A percentile compares a stretch with the other conserved stretches of the same genome.
phyloP scores from a whole-genome alignment of 768 basidiomycete species.

The Boletellus emodensis region DNA sequence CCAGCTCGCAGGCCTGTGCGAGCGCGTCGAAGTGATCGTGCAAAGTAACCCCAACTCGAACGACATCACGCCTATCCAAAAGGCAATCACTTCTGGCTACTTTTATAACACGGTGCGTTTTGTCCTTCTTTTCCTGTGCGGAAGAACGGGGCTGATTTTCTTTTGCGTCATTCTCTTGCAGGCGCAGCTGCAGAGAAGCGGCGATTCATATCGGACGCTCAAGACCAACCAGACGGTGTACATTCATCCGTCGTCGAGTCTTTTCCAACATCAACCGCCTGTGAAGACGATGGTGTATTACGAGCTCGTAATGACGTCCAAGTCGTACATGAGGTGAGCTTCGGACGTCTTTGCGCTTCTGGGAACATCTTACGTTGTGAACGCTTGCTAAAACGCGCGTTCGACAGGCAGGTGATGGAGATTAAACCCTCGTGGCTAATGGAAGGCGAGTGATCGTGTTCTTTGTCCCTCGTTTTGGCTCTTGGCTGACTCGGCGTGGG shows the following conservation, averaged over 20 bases:
- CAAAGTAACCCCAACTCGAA: conserved; percentile 85
- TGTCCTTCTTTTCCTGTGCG: not conserved
- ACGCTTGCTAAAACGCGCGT: not conserved
- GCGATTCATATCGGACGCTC: conserved; percentile 94
- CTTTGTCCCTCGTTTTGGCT: not conserved
- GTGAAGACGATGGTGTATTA: conserved; percentile 89
- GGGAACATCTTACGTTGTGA: too few relatives aligned
- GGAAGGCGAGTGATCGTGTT: conserved; percentile 56
- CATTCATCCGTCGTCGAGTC: conserved; percentile 91
- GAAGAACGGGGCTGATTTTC: not conserved
- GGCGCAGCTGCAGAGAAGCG: conserved; percentile 92
- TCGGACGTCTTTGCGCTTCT: not conserved
- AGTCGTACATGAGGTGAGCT: conserved; percentile 86
- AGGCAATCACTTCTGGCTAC: conserved; percentile 92
- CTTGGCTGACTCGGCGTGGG: conserved; percentile 1
- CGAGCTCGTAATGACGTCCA: conserved; percentile 95
- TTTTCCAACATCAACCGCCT: conserved; percentile 95
- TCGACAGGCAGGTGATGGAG: conserved; percentile 86
- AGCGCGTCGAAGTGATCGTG: conserved; percentile 93
- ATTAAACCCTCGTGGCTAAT: conserved; percentile 94
- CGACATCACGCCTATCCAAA: conserved; percentile 91
- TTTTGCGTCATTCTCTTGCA: conserved; percentile 24
- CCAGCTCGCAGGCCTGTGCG: conserved; percentile 92
- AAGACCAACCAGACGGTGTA: conserved; percentile 96
- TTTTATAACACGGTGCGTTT: conserved; percentile 85